Evolutionary conservation across 2,329 filamentous ascomycete genomes (phyloP).

Genomic region (Neobulgaria alba): DNA sequence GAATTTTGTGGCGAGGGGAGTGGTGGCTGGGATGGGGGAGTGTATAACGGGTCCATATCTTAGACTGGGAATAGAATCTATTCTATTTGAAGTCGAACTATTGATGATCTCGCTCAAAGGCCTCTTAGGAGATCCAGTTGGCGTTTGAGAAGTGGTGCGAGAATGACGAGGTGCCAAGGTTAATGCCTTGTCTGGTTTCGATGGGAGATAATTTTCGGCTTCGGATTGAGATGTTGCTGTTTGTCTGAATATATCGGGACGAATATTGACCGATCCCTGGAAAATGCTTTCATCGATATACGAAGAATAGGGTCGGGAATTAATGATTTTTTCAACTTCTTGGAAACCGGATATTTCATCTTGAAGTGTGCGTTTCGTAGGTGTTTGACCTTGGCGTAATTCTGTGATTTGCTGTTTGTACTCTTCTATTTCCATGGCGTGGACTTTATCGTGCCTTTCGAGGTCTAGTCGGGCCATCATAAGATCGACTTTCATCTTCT

Average conservation of each 20-base stretch:
- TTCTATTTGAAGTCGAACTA: slow-evolving; percentile 4
- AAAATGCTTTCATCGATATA: no score
- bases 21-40: slow-evolving; percentile 10
- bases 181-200: slow-evolving; percentile 13
- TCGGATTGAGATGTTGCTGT: background rate
- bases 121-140: slow-evolving; percentile 11
- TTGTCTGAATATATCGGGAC: background rate
- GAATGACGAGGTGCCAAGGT: slow-evolving; percentile 8
- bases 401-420: no score
- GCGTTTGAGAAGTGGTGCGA: slow-evolving; percentile 6
- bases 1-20: slow-evolving; percentile 14
- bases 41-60: slow-evolving; percentile 19
- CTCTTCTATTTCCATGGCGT: no score
- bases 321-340: no score
- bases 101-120: slow-evolving; percentile 26
- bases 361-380: no score
- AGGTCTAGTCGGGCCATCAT: no score
- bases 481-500: no score
- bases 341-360: no score
- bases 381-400: no score
- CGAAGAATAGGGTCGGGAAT: no score
- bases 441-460: no score
- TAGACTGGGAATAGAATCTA: slow-evolving; percentile 15
- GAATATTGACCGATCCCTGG: no score
- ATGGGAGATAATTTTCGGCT: slow-evolving; percentile 15